A percentile compares a stretch with the other conserved stretches of the same genome.
Evolutionary conservation across 2,329 filamentous ascomycete genomes (phyloP).

Genomic region (Pleurostoma richardsiae): DNA sequence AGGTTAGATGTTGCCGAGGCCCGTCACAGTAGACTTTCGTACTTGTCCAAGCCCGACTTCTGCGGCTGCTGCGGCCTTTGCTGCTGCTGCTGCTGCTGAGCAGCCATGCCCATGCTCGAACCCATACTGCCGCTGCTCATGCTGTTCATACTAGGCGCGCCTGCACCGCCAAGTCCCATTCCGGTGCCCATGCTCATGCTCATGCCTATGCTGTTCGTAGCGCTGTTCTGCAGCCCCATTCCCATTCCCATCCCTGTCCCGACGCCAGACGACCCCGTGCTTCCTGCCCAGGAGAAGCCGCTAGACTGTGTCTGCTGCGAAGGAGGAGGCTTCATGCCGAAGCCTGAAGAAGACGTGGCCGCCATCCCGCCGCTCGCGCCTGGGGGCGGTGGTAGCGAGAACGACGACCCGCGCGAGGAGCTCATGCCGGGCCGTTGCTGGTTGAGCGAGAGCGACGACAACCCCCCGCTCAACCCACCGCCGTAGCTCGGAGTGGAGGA

Average conservation of each 20-base stretch:
- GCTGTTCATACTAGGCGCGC: constrained; percentile 8
- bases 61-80: constrained; percentile 21
- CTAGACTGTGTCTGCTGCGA: constrained; percentile 11
- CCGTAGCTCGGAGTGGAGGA: constrained; percentile 26
- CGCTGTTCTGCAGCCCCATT: constrained; percentile 9
- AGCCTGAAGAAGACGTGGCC: constrained; percentile 27
- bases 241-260: constrained; percentile 13
- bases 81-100: constrained; percentile 20
- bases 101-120: constrained; percentile 18
- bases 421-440: constrained; percentile 32
- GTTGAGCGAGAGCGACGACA: constrained; percentile 44
- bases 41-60: constrained; percentile 59
- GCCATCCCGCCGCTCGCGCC: constrained; percentile 15
- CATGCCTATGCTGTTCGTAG: constrained; percentile 12
- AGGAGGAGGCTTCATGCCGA: constrained; percentile 29
- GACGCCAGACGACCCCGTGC: constrained; percentile 16
- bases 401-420: constrained; percentile 36
- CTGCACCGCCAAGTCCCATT: constrained; percentile 11
- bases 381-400: constrained; percentile 55
- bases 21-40: constrained; percentile 57
- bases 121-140: constrained; percentile 18
- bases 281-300: constrained; percentile 8
- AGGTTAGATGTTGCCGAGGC: too few species aligned
- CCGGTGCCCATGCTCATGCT: constrained; percentile 10
- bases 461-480: constrained; percentile 32